Percentiles rank a stretch among this genome's conserved stretches.
phyloP scores from a whole-genome alignment of 2,329 filamentous ascomycete genomes.

The Colletotrichum sidae region DNA sequence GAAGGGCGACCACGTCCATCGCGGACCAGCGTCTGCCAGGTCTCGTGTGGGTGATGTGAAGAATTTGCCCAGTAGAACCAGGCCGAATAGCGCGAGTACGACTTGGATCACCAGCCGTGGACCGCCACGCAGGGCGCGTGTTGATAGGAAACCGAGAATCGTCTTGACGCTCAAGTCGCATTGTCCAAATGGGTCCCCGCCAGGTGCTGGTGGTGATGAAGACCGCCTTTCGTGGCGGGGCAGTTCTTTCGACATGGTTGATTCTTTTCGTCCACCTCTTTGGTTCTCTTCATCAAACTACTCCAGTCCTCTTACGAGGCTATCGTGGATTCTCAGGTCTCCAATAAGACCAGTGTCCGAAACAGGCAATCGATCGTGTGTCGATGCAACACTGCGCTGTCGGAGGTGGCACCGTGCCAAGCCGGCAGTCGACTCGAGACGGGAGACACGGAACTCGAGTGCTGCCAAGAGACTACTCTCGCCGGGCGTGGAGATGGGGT shows the following conservation, averaged over 20 bases:
- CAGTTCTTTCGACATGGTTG: constrained; percentile 28
- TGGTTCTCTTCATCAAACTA: not conserved
- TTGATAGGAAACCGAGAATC: constrained; percentile 54
- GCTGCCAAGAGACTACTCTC: constrained; percentile 11
- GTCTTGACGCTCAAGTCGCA: constrained; percentile 41
- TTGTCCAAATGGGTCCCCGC: constrained; percentile 11
- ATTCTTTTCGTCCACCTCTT: not conserved
- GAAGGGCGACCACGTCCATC: constrained; percentile 35
- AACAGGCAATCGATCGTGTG: constrained; percentile 28
- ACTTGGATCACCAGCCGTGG: constrained; percentile 46
- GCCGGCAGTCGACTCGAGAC: constrained; percentile 25
- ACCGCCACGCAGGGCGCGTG: constrained; percentile 52
- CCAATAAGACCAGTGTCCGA: constrained; percentile 6
- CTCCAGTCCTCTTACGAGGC: not conserved
- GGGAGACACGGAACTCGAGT: constrained; percentile 6
- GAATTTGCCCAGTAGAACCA: constrained; percentile 45
- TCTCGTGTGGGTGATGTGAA: constrained; percentile 36
- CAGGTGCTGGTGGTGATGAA: constrained; percentile 9
- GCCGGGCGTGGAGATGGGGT: not conserved
- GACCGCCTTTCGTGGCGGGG: constrained; percentile 29
- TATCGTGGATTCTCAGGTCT: not conserved
- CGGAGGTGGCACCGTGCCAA: constrained; percentile 24
- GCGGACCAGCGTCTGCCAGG: not conserved
- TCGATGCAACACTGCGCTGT: not conserved
- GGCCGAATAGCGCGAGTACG: constrained; percentile 32